Conservation (phyloP, 1,139 yeast species). For the Saccharomyces hybrid region DNA sequence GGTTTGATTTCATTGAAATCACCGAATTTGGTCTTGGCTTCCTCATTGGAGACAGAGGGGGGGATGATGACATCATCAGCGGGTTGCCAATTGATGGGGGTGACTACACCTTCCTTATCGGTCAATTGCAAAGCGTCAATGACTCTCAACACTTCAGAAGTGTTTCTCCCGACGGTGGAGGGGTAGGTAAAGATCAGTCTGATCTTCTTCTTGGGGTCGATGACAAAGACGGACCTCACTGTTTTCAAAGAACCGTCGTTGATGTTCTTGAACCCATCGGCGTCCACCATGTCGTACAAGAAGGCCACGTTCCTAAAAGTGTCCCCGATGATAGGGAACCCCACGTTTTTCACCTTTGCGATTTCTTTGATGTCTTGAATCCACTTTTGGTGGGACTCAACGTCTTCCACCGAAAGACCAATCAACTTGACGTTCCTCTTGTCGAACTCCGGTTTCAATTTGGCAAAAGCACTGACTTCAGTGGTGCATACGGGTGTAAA, state of each 20-base stretch:
- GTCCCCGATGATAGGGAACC: constrained; percentile 85
- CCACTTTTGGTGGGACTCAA: constrained; percentile 74
- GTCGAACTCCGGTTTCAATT: constrained; percentile 73
- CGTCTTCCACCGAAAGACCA: constrained; percentile 75
- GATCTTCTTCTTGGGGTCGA: constrained; percentile 80
- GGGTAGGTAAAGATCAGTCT: constrained; percentile 81
- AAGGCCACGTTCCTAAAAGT: constrained; percentile 71
- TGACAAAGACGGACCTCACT: constrained; percentile 79
- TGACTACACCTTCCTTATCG: constrained; percentile 72
- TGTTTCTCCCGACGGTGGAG: constrained; percentile 86
- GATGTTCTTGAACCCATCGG: constrained; percentile 74
- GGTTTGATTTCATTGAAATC: constrained; percentile 75
- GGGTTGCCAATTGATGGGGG: constrained; percentile 57
- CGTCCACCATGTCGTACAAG: constrained; percentile 85
- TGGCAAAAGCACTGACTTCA: constrained; percentile 86
- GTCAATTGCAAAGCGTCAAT: constrained; percentile 77
- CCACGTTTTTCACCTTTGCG: constrained; percentile 55
- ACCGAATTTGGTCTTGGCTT: constrained; percentile 74
- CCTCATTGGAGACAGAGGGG: constrained; percentile 72
- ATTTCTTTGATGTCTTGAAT: constrained; percentile 79
- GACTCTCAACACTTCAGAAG: constrained; percentile 79
- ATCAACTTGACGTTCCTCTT: constrained; percentile 75
- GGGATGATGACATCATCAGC: constrained; percentile 89
- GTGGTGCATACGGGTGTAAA: constrained; percentile 95
- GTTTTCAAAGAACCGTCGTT: constrained; percentile 65